Base-by-base conservation (phyloP, 1,284 basidiomycete genomes). In the Gymnopus androsaceus region DNA sequence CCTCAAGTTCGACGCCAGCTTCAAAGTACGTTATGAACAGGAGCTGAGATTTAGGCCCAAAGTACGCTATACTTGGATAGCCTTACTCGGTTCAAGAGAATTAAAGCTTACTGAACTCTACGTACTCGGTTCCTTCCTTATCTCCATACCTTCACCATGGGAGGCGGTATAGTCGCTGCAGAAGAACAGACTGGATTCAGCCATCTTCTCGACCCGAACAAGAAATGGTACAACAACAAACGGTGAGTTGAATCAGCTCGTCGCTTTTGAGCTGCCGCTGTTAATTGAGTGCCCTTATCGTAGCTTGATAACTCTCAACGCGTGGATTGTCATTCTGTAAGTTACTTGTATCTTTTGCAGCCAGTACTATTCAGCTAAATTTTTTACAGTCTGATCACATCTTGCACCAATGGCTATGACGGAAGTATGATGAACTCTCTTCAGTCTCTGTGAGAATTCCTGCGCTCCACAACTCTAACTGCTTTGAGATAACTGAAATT, bases 371-470 rank as follows among this genome's bases (percentile, higher is more conserved):
- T 25, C 46, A 8, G 3, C 11, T 42, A 5, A 40, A 30, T 11
- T n/a, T 45, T 47, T 42, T 54, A 3, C 37, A 85, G 85, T 41
- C 80, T 90, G 54, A 87, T 89, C 66, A 88, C 87, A 11, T 87
- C 87, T 6, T 87, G 85, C 9, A 88, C 84, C 53, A 88, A 86
- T 67, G 88, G 88, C 54, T 90, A 85, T 68, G 88, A 90, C 68
- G 86, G 85, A 57, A 83, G 79, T 69, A 82, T 89, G 81, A 87
- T 89, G 87, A 90, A 89, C 68, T 84, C 84, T 66, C 75, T 90
- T 42, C 88, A 90, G 66, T 81, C 80, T 42, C 75, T 89, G 59
- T 56, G 63, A 23, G 41, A 6, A 41, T 40, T 19, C 19, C 3
- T 17, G 31, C 25, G 3, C n/a, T 17, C 15, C 7, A 14, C 21